Percentiles rank a stretch among this genome's conserved stretches.
phyloP scores from a whole-genome alignment of 768 basidiomycete genomes.

The Chalciporus piperatus region DNA sequence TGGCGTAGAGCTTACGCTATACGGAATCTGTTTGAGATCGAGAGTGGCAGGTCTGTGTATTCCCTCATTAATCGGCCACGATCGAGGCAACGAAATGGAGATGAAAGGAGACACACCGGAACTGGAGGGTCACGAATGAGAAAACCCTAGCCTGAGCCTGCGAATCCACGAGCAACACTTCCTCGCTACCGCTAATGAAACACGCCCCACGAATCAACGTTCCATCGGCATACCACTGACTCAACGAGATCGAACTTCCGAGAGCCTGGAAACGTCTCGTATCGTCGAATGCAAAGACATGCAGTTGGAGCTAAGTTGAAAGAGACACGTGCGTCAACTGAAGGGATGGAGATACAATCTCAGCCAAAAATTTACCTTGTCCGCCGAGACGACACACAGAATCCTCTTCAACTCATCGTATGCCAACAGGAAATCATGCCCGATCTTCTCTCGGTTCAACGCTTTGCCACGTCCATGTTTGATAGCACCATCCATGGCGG shows the following conservation, averaged over 20 bases:
- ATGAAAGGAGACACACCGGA: conserved; percentile 34
- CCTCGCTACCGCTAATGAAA: conserved; percentile 42
- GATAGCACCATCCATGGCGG: conserved; percentile 33
- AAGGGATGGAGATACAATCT: background rate
- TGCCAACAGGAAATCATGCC: conserved; percentile 42
- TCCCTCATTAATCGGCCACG: background rate
- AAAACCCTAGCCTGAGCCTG: conserved; percentile 40
- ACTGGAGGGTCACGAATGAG: conserved; percentile 47
- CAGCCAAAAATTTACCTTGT: no score
- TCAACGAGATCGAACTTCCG: conserved; percentile 39
- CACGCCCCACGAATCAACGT: conserved; percentile 30
- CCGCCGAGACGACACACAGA: conserved; percentile 19
- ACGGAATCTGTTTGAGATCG: conserved; percentile 31
- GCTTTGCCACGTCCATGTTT: conserved; percentile 23
- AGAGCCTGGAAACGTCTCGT: conserved; percentile 39
- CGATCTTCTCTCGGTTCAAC: conserved; percentile 46
- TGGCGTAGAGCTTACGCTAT: conserved; percentile 39
- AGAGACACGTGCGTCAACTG: background rate
- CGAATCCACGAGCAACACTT: conserved; percentile 40
- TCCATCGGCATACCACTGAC: conserved; percentile 39
- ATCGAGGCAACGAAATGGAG: background rate
- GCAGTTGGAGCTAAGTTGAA: conserved; percentile 29
- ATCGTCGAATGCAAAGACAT: conserved; percentile 39
- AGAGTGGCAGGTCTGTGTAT: conserved; percentile 40
- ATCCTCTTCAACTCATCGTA: conserved; percentile 53